Conservation (phyloP, 345 rosid species). For the Dovyalis caffra region DNA sequence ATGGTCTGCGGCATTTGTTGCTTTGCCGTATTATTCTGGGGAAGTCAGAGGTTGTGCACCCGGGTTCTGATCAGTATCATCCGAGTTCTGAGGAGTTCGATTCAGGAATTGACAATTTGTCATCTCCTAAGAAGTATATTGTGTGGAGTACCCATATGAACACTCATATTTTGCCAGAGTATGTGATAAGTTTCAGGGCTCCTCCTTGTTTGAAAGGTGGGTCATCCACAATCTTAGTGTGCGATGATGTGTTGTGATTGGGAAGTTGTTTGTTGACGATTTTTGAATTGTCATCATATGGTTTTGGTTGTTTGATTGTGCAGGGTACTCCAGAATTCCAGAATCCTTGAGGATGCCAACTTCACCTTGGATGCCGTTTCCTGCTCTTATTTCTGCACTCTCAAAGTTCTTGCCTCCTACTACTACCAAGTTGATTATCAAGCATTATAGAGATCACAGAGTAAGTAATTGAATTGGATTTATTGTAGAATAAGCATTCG, state of each 20-base stretch:
- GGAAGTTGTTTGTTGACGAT: background rate
- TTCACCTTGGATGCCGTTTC: conserved; percentile 83
- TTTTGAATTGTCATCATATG: conserved; percentile 1
- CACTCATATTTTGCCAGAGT: conserved; percentile 69
- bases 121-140: conserved; percentile 55
- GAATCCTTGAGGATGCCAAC: conserved; percentile 38
- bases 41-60: conserved; percentile 54
- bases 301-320: conserved; percentile 6
- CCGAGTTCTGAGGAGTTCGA: conserved; percentile 70
- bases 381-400: conserved; percentile 55
- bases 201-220: conserved; percentile 45
- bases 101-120: conserved; percentile 59
- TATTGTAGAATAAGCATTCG: background rate
- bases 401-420: conserved; percentile 52
- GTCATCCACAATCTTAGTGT: background rate
- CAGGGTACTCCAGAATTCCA: conserved; percentile 31
- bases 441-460: conserved; percentile 47
- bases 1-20: conserved; percentile 64
- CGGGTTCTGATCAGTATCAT: conserved; percentile 47
- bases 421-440: conserved; percentile 39
- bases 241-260: background rate
- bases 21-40: conserved; percentile 76
- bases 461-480: conserved; percentile 30
- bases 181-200: conserved; percentile 55
- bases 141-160: conserved; percentile 74